A percentile compares a stretch with the other conserved stretches of the same genome.
phyloP scores from a whole-genome alignment of 352 stramenopile genomes.

The Phytophthora fragariaefolia region DNA sequence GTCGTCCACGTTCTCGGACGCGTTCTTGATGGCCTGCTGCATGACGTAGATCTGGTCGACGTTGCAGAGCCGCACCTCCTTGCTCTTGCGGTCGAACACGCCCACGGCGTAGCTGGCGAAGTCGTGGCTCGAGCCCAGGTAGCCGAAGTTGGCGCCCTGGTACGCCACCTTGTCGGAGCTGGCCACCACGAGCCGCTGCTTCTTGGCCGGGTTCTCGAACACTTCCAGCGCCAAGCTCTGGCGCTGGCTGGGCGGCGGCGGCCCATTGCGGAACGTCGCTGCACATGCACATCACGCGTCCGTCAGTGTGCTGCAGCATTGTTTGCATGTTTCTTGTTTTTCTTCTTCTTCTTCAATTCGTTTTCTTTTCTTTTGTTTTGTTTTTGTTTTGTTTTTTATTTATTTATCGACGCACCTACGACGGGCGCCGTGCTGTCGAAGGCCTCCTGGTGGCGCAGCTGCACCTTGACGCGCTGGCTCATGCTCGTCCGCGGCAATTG shows the following conservation, averaged over 20 bases:
- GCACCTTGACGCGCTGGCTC: slow-evolving; percentile 66
- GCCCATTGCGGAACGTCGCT: slow-evolving; percentile 87
- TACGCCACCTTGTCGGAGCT: slow-evolving; percentile 85
- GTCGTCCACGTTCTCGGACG: slow-evolving; percentile 71
- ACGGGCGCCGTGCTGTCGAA: slow-evolving; percentile 67
- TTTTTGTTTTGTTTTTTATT: too few species aligned
- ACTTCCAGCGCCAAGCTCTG: slow-evolving; percentile 78
- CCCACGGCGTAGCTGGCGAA: slow-evolving; percentile 76
- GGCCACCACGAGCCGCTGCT: slow-evolving; percentile 80
- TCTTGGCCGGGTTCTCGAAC: slow-evolving; percentile 84
- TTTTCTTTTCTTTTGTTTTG: too few species aligned
- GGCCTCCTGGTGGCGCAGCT: slow-evolving; percentile 63
- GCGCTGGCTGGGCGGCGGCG: slow-evolving; percentile 59
- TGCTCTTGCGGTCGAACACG: slow-evolving; percentile 78
- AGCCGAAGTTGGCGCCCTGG: slow-evolving; percentile 87
- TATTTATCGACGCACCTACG: slow-evolving; percentile 68
- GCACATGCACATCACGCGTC: too few species aligned
- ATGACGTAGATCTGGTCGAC: slow-evolving; percentile 88
- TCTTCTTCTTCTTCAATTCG: too few species aligned
- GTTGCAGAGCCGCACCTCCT: slow-evolving; percentile 80
- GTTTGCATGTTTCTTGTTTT: not conserved
- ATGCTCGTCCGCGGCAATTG: slow-evolving; percentile 35
- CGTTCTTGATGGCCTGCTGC: slow-evolving; percentile 82
- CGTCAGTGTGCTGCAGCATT: too few species aligned
- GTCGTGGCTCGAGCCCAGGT: slow-evolving; percentile 75